These are phyloP conservation scores for Yamadazyma sp. DNA, from an alignment of 1,139 yeast species.

Conservation along the genomic window DNA sequence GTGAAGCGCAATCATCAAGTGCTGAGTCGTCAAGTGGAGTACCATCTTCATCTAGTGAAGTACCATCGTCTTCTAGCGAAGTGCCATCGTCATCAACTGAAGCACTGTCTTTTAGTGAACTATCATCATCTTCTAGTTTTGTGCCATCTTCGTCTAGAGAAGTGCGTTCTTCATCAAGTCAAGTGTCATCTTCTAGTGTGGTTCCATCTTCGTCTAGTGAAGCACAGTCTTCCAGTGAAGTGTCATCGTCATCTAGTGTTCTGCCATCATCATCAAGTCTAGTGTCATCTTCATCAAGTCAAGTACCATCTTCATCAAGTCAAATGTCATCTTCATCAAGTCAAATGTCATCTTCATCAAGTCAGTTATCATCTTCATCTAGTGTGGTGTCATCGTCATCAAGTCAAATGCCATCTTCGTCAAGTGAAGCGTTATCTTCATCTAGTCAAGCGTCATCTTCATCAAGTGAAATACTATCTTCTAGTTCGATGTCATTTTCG, in stretches of 20 bases:
- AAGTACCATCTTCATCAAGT: conserved; percentile 9
- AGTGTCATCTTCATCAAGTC: conserved; percentile 7
- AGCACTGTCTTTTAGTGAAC: not conserved
- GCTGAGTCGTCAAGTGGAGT: conserved; percentile 1
- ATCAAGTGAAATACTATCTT: not conserved
- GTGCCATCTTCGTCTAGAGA: not conserved
- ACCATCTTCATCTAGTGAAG: conserved; percentile 6
- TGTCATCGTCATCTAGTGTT: not conserved
- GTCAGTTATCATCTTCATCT: conserved; percentile 2
- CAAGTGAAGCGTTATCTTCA: conserved; percentile 8
- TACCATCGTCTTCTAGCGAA: conserved; percentile 5
- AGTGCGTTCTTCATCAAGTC: not conserved
- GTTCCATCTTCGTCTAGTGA: conserved; percentile 1
- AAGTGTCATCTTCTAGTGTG: not conserved
- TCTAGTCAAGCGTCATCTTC: conserved; percentile 5
- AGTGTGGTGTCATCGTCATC: conserved; percentile 6
- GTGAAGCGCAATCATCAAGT: conserved; percentile 9
- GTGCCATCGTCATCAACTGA: conserved; percentile 1
- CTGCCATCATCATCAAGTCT: conserved; percentile 7
- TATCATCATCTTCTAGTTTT: not conserved
- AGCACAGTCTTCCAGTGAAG: conserved; percentile 7
- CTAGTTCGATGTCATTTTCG: not conserved
- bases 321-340: conserved; percentile 6
- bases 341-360: conserved; percentile 9
- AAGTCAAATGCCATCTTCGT: conserved; percentile 6